phyloP scores from a whole-genome alignment of 257 asterid genomes.

The Lycium barbarum region DNA sequence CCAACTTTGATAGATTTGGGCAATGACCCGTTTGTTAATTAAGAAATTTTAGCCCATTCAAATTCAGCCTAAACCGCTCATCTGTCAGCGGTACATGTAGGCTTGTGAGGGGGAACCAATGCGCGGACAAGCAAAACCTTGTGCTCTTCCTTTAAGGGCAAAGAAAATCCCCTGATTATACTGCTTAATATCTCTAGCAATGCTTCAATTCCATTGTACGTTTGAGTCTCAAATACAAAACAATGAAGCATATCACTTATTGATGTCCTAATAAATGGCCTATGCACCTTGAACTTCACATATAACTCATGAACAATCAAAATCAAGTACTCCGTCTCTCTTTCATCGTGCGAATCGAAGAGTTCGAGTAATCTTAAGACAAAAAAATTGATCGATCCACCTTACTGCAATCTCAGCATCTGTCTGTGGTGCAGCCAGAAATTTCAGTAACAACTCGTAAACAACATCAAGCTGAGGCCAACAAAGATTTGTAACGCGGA shows the following conservation, averaged over 20 bases:
- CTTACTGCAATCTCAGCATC: slow-evolving; percentile 59
- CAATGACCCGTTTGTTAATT: too few relatives aligned
- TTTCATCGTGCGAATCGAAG: slow-evolving; percentile 56
- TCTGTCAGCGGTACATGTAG: too few relatives aligned
- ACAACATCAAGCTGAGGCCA: slow-evolving; percentile 65
- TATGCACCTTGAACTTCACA: slow-evolving; percentile 63
- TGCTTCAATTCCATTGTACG: slow-evolving; percentile 50
- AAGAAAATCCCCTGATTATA: slow-evolving; percentile 45
- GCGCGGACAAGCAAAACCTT: slow-evolving; percentile 46
- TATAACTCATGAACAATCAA: slow-evolving; percentile 54
- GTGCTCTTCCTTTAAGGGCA: slow-evolving; percentile 49
- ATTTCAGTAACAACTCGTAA: slow-evolving; percentile 55
- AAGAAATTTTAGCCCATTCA: too few relatives aligned
- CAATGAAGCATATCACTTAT: slow-evolving; percentile 55
- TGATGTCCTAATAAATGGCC: slow-evolving; percentile 63
- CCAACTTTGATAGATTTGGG: too few relatives aligned
- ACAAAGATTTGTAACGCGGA: slow-evolving; percentile 48
- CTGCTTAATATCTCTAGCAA: slow-evolving; percentile 45
- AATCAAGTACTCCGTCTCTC: slow-evolving; percentile 62
- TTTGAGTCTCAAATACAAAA: slow-evolving; percentile 54
- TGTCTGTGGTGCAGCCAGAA: slow-evolving; percentile 48
- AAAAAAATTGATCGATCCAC: slow-evolving; percentile 56
- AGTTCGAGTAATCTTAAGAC: slow-evolving; percentile 57
- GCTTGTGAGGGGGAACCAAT: background rate
- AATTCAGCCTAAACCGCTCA: too few relatives aligned